Base-by-base conservation (phyloP, 2,329 filamentous ascomycete genomes). In the Achaetomium macrosporum region DNA sequence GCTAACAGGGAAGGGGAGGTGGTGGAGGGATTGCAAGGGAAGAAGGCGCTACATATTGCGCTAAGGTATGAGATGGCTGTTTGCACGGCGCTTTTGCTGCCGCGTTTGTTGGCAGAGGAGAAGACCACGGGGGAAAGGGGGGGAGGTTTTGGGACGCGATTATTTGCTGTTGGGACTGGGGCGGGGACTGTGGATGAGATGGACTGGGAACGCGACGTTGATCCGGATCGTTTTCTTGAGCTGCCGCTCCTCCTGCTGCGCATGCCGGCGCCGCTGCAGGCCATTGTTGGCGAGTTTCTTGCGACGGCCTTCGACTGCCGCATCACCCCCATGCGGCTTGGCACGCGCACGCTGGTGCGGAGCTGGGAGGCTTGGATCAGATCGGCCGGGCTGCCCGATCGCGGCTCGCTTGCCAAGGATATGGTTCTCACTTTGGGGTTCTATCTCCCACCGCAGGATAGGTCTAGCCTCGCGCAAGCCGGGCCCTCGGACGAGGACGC, bases 241-340 rank as follows among this genome's bases (percentile, higher is more conserved):
- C 68, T 82, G 0, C 79, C 79, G 0, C 66, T 83, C 0, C 67
- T 83, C 2, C 66, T 83, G 1, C 64, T 81, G 30, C 73, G 78
- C 20, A 81, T 82, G 76, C 79, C 80, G 0, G 66, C 73, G 4
- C 66, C 77, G 2, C 66, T 83, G 1, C 79, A 78, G 58, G 54
- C 67, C 2, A 66, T 77, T 17, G 59, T 83, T 0, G 55, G 70
- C n/a, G 71, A 75, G 19, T 83, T 82, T 63, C 65, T 83, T 11
- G 69, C 73, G 3, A 71, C 65, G 40, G 74, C 73, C 0, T 82
- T 83, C 57, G 80, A 83, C 66, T 81, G 77, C 56, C 78, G 77
- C 29, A 72, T 82, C 42, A 75, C 70, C 50, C 68, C 75, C 4
- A 64, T 82, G 40, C 69, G 69, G 1, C 63, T 83, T 2, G 75